These are phyloP conservation scores for Neurospora sp. DNA, from an alignment of 495 filamentous ascomycete species.

Conservation along the genomic window DNA sequence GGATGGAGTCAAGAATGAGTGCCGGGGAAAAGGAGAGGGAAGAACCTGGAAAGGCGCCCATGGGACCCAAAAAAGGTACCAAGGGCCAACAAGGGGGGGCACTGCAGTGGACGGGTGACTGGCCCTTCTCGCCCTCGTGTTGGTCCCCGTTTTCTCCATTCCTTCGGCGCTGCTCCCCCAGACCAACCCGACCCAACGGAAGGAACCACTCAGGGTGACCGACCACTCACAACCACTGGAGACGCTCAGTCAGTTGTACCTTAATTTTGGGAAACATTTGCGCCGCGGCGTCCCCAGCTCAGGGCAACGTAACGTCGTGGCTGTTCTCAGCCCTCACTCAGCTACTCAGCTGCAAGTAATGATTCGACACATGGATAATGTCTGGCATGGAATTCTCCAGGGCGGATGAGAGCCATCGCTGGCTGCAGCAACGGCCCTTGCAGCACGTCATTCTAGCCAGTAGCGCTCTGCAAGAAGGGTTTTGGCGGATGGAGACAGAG, in stretches of 20 bases:
- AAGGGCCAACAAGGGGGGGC: neutral
- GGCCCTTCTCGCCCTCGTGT: constrained; percentile 1
- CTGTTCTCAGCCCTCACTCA: neutral
- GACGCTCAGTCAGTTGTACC: neutral
- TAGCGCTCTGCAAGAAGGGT: neutral
- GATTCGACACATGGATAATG: neutral
- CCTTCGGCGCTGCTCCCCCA: neutral
- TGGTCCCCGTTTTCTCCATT: constrained; percentile 2
- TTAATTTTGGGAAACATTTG: neutral
- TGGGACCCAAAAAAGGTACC: neutral
- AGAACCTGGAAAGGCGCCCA: constrained; percentile 1
- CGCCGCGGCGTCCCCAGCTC: neutral
- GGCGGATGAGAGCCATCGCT: neutral
- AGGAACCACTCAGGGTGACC: neutral
- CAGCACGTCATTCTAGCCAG: neutral
- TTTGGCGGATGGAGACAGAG: neutral
- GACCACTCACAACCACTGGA: constrained; percentile 2
- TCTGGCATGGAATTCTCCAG: neutral
- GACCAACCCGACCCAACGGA: neutral
- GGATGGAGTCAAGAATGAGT: neutral
- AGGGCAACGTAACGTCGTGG: neutral
- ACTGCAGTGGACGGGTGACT: no score
- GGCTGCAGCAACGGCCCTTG: neutral
- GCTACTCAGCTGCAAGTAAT: neutral
- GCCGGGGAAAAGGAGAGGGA: neutral